A percentile compares a stretch with the other conserved stretches of the same genome.
Conservation (phyloP, 306 rosid genomes). For the Cucurbita argyrosperma region DNA sequence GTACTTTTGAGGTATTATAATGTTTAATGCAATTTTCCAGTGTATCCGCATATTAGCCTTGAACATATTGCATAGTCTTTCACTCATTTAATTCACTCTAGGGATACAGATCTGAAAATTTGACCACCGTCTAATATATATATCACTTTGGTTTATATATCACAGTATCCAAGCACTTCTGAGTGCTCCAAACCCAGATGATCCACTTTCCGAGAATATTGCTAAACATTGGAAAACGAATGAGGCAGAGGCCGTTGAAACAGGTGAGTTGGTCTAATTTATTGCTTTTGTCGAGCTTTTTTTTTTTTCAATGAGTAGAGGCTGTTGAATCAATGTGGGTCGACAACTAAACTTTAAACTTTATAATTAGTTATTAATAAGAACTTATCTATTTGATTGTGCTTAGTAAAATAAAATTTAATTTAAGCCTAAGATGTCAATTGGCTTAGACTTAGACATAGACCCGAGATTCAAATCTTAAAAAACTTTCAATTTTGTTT, state of each 20-base stretch:
- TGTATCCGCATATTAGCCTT: background rate
- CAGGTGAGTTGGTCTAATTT: conserved; percentile 30
- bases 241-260: conserved; percentile 94
- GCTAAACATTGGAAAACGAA: conserved; percentile 93
- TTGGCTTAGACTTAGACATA: no score
- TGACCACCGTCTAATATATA: background rate
- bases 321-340: no score
- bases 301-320: no score
- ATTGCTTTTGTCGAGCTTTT: background rate
- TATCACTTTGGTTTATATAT: background rate
- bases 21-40: background rate
- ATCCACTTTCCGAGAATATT: conserved; percentile 93
- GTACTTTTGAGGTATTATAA: conserved; percentile 12
- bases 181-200: conserved; percentile 97
- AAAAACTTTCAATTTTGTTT: no score
- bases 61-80: background rate
- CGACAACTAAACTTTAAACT: no score
- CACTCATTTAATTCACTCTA: background rate
- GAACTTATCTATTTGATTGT: no score
- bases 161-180: conserved; percentile 86
- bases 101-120: background rate
- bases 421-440: no score
- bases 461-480: no score
- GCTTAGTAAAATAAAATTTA: no score
- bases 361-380: no score